A percentile compares a stretch with the other conserved stretches of the same genome.
Conservation (phyloP, 2,329 filamentous ascomycete species). For the Lachnellula hyalina region DNA sequence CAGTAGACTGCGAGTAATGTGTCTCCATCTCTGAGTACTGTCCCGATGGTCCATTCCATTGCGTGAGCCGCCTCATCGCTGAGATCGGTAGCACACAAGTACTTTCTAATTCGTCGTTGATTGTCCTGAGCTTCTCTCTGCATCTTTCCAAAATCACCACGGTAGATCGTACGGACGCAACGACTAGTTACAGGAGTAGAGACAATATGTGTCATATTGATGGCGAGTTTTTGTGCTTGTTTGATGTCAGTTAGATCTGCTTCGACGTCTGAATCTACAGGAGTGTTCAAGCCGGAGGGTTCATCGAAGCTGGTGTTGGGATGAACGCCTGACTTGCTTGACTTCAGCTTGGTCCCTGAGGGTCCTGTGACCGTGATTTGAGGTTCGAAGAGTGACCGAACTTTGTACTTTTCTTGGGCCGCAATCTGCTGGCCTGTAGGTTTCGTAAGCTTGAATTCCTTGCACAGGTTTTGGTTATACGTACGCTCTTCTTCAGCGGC, state of each 20-base stretch:
- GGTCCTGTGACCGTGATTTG: slow-evolving; percentile 61
- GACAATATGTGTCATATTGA: slow-evolving; percentile 75
- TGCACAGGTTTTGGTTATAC: slow-evolving; percentile 31
- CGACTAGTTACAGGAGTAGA: slow-evolving; percentile 72
- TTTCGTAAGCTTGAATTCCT: slow-evolving; percentile 4
- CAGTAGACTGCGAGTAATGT: slow-evolving; percentile 91
- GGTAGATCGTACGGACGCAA: slow-evolving; percentile 82
- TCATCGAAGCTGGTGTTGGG: slow-evolving; percentile 78
- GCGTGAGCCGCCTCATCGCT: slow-evolving; percentile 94
- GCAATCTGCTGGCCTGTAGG: slow-evolving; percentile 21
- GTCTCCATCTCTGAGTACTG: slow-evolving; percentile 87
- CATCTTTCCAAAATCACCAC: slow-evolving; percentile 76
- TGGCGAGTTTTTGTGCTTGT: slow-evolving; percentile 76
- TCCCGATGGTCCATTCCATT: slow-evolving; percentile 95
- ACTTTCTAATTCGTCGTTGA: slow-evolving; percentile 75
- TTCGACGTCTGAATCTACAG: slow-evolving; percentile 78
- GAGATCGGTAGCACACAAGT: slow-evolving; percentile 91
- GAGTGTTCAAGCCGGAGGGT: slow-evolving; percentile 48
- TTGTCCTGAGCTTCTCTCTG: slow-evolving; percentile 74
- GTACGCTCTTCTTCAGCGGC: slow-evolving; percentile 75
- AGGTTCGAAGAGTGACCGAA: slow-evolving; percentile 44
- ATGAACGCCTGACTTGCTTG: slow-evolving; percentile 58
- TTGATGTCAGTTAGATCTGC: slow-evolving; percentile 80
- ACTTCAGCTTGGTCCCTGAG: slow-evolving; percentile 54
- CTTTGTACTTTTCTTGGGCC: slow-evolving; percentile 23